Evolutionary conservation across 169 alveolate species (phyloP).

Genomic region (Cyclospora cayetanensis): DNA sequence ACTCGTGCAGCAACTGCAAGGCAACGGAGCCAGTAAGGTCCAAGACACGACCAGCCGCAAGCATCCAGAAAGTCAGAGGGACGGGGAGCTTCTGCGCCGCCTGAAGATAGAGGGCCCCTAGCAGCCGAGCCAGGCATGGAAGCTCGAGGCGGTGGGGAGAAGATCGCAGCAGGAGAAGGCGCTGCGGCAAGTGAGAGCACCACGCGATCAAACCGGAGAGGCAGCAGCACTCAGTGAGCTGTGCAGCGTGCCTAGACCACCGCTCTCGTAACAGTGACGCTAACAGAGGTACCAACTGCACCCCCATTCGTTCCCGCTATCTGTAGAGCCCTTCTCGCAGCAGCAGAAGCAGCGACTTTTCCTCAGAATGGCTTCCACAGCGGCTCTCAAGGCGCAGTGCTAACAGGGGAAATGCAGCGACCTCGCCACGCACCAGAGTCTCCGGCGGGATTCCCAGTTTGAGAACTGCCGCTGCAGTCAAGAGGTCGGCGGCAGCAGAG

Average conservation of each 20-base stretch:
- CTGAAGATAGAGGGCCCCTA: conserved; percentile 22
- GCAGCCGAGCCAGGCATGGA: background rate
- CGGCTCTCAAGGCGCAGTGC: conserved; percentile 11
- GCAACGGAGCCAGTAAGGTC: background rate
- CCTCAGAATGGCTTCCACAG: background rate
- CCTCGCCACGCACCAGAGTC: background rate
- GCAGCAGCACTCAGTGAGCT: background rate
- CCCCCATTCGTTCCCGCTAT: background rate
- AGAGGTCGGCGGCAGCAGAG: conserved; percentile 27
- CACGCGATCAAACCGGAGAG: background rate
- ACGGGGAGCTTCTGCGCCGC: background rate
- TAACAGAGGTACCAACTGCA: background rate
- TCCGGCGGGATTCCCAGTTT: background rate
- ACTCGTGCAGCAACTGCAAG: conserved; percentile 25
- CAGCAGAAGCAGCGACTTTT: background rate
- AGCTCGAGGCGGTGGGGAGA: background rate
- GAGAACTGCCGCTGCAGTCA: conserved; percentile 5
- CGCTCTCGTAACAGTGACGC: background rate
- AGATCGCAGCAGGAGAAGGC: conserved; percentile 31
- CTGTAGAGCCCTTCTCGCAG: background rate
- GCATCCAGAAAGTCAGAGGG: background rate
- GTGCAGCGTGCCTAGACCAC: background rate
- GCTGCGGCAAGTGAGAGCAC: conserved; percentile 32
- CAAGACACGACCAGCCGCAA: background rate
- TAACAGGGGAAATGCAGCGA: background rate